Evolutionary conservation across 805 yeast genomes (phyloP).

Genomic region (Soucietia sequanensis): DNA sequence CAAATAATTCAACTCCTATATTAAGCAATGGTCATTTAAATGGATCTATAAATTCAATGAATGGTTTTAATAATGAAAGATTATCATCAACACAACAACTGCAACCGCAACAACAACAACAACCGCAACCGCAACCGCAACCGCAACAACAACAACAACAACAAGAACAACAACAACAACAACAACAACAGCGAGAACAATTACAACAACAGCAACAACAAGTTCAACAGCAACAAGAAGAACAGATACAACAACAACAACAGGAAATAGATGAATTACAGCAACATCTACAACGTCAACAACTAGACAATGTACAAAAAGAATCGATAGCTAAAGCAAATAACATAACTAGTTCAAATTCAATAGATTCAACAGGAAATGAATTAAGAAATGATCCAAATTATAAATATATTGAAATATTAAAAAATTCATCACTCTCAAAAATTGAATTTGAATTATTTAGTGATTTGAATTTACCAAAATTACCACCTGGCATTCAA

Average conservation of each 20-base stretch:
- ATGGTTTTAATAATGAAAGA: background rate
- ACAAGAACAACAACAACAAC: too few relatives aligned
- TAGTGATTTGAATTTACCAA: conserved; percentile 31
- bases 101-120: background rate
- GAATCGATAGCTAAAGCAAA: too few relatives aligned
- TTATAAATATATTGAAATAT: conserved; percentile 21
- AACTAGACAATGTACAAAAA: too few relatives aligned
- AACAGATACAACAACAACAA: conserved; percentile 1
- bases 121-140: conserved; percentile 1
- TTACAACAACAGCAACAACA: conserved; percentile 2
- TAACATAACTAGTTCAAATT: background rate
- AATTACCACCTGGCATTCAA: conserved; percentile 43
- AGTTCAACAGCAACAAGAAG: conserved; percentile 3
- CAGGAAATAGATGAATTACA: background rate
- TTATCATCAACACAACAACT: background rate
- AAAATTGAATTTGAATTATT: conserved; percentile 32
- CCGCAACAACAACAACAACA: conserved; percentile 1
- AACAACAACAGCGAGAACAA: too few relatives aligned
- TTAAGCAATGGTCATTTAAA: conserved; percentile 4
- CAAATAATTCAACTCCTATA: conserved; percentile 2
- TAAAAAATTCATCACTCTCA: conserved; percentile 29
- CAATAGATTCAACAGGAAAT: background rate
- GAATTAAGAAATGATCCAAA: conserved; percentile 4
- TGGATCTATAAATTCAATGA: background rate
- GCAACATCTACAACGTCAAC: background rate